These are phyloP conservation scores for Orbilia quercus DNA, from an alignment of 2,329 filamentous ascomycete species.

Conservation along the genomic window DNA sequence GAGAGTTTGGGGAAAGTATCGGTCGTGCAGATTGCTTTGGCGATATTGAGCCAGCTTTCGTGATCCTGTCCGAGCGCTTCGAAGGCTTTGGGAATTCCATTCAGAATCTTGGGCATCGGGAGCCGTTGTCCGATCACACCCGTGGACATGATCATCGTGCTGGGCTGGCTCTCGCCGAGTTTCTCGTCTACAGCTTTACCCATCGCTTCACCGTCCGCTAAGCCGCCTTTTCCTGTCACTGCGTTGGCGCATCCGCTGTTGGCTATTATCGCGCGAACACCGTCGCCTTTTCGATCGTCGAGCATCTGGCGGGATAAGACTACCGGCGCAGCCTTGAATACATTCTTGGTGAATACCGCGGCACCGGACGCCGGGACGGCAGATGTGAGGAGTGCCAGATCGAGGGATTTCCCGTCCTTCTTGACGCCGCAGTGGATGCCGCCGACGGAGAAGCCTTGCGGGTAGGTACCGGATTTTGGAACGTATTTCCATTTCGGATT, in stretches of 20 bases:
- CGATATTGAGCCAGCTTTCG: constrained; percentile 85
- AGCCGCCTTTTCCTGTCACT: constrained; percentile 88
- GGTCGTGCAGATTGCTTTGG: constrained; percentile 94
- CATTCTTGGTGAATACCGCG: constrained; percentile 97
- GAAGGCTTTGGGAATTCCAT: constrained; percentile 81
- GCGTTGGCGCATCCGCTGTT: constrained; percentile 98
- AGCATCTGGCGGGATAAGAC: constrained; percentile 82
- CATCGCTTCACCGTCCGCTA: constrained; percentile 90
- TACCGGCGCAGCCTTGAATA: constrained; percentile 96
- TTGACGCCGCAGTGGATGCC: constrained; percentile 94
- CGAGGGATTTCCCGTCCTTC: constrained; percentile 87
- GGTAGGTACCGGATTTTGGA: constrained; percentile 84
- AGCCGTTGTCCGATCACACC: constrained; percentile 96
- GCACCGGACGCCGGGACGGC: constrained; percentile 86
- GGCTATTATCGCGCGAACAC: constrained; percentile 83
- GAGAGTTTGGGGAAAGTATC: constrained; percentile 98
- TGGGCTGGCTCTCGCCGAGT: constrained; percentile 66
- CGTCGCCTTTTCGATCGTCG: constrained; percentile 73
- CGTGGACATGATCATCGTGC: constrained; percentile 96
- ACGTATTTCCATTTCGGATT: constrained; percentile 89
- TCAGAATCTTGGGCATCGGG: constrained; percentile 88
- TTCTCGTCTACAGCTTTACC: constrained; percentile 77
- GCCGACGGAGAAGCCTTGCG: constrained; percentile 86
- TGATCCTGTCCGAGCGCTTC: constrained; percentile 78
- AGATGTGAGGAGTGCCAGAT: constrained; percentile 88